phyloP scores from a whole-genome alignment of 164 flowering plant species.

The Stephania cephalantha region DNA sequence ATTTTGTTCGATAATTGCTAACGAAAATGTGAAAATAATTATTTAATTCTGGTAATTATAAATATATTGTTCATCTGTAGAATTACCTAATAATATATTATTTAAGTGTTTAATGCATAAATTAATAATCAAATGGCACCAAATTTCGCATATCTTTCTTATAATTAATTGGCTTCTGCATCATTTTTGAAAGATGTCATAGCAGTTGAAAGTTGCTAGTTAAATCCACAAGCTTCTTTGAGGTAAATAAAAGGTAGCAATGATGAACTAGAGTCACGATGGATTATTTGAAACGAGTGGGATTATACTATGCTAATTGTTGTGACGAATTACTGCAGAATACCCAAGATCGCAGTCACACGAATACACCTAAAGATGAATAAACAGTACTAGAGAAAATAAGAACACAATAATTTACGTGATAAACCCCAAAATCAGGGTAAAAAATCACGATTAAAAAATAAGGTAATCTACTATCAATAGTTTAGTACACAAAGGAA shows the following conservation, averaged over 20 bases:
- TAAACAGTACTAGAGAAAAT: too few relatives aligned
- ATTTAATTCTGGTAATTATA: neutral
- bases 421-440: too few relatives aligned
- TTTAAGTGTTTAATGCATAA: neutral
- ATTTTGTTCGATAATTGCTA: neutral
- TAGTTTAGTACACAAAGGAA: too few relatives aligned
- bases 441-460: too few relatives aligned
- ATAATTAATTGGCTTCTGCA: neutral
- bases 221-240: neutral
- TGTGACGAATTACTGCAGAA: too few relatives aligned
- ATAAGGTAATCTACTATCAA: too few relatives aligned
- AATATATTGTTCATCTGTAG: neutral
- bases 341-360: too few relatives aligned
- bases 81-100: neutral
- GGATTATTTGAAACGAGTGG: too few relatives aligned
- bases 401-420: too few relatives aligned
- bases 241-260: neutral
- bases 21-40: neutral
- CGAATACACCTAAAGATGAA: too few relatives aligned
- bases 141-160: neutral
- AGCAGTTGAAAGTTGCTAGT: neutral
- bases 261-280: too few relatives aligned
- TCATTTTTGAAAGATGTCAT: neutral
- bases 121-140: neutral
- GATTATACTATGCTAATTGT: too few relatives aligned